Conservation (phyloP, 306 rosid genomes). For the Echinosophora koreensis region DNA sequence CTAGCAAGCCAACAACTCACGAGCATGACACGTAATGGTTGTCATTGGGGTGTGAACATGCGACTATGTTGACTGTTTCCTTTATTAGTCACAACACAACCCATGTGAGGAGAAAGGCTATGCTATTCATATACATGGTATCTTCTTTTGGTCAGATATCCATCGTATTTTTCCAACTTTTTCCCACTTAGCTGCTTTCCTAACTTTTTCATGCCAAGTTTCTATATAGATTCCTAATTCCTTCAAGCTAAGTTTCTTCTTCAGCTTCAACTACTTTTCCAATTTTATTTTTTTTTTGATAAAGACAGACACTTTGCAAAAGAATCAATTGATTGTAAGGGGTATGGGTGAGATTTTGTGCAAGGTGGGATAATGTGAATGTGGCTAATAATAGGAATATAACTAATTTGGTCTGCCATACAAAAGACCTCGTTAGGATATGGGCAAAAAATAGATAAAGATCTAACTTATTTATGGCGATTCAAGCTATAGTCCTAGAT, state of each 20-base stretch:
- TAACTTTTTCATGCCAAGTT: neutral
- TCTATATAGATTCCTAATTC: neutral
- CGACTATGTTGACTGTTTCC: conserved; percentile 4
- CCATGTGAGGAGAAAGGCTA: conserved; percentile 11
- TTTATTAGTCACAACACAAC: neutral
- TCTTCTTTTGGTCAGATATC: conserved; percentile 13
- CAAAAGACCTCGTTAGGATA: neutral
- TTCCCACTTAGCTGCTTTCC: neutral
- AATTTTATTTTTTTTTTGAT: neutral
- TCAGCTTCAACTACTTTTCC: neutral
- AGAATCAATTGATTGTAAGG: neutral
- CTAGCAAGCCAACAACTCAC: conserved; percentile 28
- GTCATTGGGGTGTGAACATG: neutral
- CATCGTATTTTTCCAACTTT: neutral
- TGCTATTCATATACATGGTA: neutral
- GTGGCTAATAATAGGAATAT: neutral
- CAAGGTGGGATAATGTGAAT: too few relatives aligned
- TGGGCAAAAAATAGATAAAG: conserved; percentile 1
- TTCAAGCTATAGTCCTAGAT: conserved; percentile 18
- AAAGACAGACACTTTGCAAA: neutral
- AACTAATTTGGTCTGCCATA: neutral
- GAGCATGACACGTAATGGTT: neutral
- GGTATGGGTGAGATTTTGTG: conserved; percentile 7
- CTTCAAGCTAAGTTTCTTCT: neutral
- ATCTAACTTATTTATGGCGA: conserved; percentile 9